A percentile compares a stretch with the other conserved stretches of the same genome.
Conservation (phyloP, 2,329 filamentous ascomycete species). For the Torrubiella hemipterigena region DNA sequence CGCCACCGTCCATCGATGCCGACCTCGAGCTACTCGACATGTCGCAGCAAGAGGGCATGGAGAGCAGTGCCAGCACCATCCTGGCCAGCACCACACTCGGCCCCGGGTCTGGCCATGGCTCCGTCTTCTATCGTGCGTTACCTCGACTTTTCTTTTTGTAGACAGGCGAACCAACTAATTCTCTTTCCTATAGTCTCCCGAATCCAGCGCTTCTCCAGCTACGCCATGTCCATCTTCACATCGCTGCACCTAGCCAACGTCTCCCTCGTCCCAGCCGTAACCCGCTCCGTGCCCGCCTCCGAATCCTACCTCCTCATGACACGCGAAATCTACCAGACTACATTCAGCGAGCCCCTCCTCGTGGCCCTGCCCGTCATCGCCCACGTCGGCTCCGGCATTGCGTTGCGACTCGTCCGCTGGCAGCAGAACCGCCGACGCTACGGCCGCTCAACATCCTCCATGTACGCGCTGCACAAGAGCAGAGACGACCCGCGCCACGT, state of each 20-base stretch:
- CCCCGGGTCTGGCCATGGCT: constrained; percentile 45
- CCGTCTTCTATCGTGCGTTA: constrained; percentile 62
- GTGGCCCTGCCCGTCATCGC: constrained; percentile 62
- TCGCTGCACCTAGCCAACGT: constrained; percentile 71
- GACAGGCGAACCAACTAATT: too few relatives aligned
- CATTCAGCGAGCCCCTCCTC: constrained; percentile 66
- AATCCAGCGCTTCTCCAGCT: constrained; percentile 80
- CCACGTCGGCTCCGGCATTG: constrained; percentile 68
- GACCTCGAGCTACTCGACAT: constrained; percentile 34
- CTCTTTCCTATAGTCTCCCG: constrained; percentile 60
- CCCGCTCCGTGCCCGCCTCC: constrained; percentile 58
- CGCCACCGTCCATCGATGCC: constrained; percentile 30
- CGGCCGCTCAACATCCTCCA: constrained; percentile 52
- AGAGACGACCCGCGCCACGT: constrained; percentile 12
- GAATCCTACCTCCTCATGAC: constrained; percentile 85
- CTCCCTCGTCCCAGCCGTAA: constrained; percentile 65
- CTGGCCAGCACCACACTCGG: constrained; percentile 31
- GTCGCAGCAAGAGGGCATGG: constrained; percentile 22
- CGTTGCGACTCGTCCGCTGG: constrained; percentile 63
- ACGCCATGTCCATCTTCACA: constrained; percentile 68
- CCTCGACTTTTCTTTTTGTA: too few relatives aligned
- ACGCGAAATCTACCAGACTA: constrained; percentile 82
- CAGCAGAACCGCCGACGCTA: constrained; percentile 62
- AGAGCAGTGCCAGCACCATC: constrained; percentile 17
- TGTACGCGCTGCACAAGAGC: constrained; percentile 24